Percentiles rank a stretch among this genome's conserved stretches.
These are phyloP conservation scores for Protomyces inouyei DNA, from an alignment of 1,139 yeast genomes.

Conservation along the genomic window DNA sequence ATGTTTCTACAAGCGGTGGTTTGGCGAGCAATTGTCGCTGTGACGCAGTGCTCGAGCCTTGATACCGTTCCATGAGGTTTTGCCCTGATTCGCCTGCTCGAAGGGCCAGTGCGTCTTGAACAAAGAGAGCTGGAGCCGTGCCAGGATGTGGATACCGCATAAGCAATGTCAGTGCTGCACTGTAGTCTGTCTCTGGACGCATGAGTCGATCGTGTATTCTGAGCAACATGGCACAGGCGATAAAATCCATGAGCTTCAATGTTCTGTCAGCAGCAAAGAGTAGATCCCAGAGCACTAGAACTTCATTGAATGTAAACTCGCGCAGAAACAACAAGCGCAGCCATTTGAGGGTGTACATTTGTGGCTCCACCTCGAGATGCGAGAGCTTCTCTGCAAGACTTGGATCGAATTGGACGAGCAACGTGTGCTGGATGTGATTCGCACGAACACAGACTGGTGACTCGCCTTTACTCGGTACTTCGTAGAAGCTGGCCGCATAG, in stretches of 20 bases:
- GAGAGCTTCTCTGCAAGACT: conserved; percentile 39
- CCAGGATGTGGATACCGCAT: conserved; percentile 38
- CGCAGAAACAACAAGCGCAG: conserved; percentile 50
- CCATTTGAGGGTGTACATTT: conserved; percentile 58
- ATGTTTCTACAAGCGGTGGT: conserved; percentile 28
- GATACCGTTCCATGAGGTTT: conserved; percentile 36
- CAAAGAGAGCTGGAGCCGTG: conserved; percentile 34
- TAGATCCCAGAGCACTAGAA: conserved; percentile 41
- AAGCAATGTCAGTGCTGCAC: conserved; percentile 38
- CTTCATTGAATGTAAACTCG: conserved; percentile 43
- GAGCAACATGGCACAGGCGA: conserved; percentile 39
- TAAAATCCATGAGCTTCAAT: conserved; percentile 39
- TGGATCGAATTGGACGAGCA: conserved; percentile 42
- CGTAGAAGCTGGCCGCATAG: conserved; percentile 39
- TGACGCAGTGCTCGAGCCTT: conserved; percentile 30
- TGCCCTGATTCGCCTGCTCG: conserved; percentile 33
- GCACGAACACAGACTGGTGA: neutral
- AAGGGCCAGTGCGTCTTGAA: conserved; percentile 37
- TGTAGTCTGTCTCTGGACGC: conserved; percentile 32
- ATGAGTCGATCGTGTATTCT: conserved; percentile 35
- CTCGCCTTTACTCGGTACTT: conserved; percentile 36
- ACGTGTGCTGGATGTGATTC: conserved; percentile 40
- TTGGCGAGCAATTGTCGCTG: neutral
- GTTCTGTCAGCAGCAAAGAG: conserved; percentile 38
- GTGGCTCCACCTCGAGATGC: conserved; percentile 51